Evolutionary conservation across 441 rosid species (phyloP), one percentile per base, ranked within the genome.

Genomic region (Euphorbia schlechtendalii): DNA sequence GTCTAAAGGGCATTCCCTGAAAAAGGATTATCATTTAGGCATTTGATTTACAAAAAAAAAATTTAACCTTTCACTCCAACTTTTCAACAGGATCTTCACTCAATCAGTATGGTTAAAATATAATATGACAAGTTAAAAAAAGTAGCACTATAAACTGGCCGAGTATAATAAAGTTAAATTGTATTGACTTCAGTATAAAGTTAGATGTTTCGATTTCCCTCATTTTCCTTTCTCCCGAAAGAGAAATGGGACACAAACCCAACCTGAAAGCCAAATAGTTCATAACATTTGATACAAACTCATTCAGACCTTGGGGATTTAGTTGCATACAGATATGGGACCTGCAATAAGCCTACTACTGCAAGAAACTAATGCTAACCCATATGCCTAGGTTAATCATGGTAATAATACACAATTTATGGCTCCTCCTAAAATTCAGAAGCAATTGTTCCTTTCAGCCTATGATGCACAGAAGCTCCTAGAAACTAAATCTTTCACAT

Each of bases 1-100:
- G 82, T 94, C 98, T 58, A 91, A 36, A 65, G 98, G 99, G 59
- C 98, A 94, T 69, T 94, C 98, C 92, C 98, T 91, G 80, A 25
- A 76, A 67, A 66, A 34, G 40, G 55, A 17, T 28, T 24, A 2
- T 27, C 43, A 13, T 55, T 76, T 36, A 69, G 59, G 43, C 28
- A 40, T 59, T 62, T 55, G 56, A 57, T n/a, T 36, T 34, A 20
- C 12, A 12, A 1, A 27, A 27, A 27, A 46, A 54, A 20, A 20
- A 62, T 15, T 22, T 36, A 32, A 36, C 3, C 48, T 34, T 22
- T 9, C 18, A 51, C 54, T 20, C 27, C 18, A 17, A 34, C 56
- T 40, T 68, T 49, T 60, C 43, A 24, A 25, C 43, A 60, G 43
- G 15, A 46, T 63, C 64, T 34, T 30, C 15, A 52, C 52, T 10